Evolutionary conservation across 495 filamentous ascomycete species (phyloP).

Genomic region (Letharia columbiana): DNA sequence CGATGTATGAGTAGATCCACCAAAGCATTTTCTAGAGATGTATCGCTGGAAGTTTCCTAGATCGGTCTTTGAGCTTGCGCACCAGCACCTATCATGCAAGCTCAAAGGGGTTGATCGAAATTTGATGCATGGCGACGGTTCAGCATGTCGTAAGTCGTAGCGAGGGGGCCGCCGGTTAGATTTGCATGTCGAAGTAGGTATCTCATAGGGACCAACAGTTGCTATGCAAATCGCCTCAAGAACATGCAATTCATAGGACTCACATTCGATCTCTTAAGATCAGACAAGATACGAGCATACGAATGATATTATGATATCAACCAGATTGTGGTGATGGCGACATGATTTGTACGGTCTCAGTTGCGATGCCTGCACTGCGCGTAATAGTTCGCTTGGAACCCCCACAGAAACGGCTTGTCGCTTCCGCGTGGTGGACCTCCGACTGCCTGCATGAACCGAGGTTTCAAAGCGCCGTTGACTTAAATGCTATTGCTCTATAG

Average conservation of each 20-base stretch:
- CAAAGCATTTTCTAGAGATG: not conserved
- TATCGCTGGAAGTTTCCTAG: not conserved
- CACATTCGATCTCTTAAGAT: not conserved
- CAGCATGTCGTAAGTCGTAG: not conserved
- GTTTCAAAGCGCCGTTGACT: not conserved
- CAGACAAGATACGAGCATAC: not conserved
- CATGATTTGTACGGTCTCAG: not conserved
- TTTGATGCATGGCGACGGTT: not conserved
- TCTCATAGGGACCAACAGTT: not conserved
- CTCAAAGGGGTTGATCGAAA: not conserved
- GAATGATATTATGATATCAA: no score
- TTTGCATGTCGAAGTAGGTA: not conserved
- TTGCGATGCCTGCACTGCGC: not conserved
- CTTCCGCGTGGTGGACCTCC: not conserved
- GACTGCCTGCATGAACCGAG: not conserved
- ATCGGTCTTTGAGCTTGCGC: not conserved
- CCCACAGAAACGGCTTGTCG: not conserved
- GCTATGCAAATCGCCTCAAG: not conserved
- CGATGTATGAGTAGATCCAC: not conserved
- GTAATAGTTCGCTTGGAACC: not conserved
- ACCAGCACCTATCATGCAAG: not conserved
- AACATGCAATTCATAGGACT: not conserved
- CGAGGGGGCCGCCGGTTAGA: not conserved
- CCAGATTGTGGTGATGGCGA: not conserved
- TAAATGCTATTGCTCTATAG: not conserved